Evolutionary conservation across 2,329 filamentous ascomycete species (phyloP).

Genomic region (Talaromyces sp.): DNA sequence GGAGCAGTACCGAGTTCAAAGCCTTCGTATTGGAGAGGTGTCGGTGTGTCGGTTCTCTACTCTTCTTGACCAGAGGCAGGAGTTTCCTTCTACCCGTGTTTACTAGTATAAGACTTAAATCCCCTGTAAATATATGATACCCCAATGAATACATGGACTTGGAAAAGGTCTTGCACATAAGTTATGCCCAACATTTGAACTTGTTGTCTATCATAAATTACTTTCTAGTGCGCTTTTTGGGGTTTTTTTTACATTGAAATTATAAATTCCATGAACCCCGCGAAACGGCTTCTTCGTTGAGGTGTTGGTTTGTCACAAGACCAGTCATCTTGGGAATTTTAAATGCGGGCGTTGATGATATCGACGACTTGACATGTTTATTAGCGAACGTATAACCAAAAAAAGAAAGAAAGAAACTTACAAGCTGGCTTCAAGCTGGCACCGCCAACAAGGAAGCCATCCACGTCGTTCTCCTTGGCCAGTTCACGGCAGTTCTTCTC

Average conservation of each 20-base stretch:
- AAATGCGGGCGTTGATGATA: slow-evolving; percentile 61
- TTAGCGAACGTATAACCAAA: not conserved
- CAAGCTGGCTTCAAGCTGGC: slow-evolving; percentile 95
- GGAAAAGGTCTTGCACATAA: not conserved
- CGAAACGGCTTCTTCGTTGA: not conserved
- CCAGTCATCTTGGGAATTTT: slow-evolving; percentile 15
- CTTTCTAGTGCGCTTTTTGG: not conserved
- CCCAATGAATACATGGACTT: not conserved
- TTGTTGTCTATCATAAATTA: not conserved
- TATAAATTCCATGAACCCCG: not conserved
- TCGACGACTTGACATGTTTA: slow-evolving; percentile 49
- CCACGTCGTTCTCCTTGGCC: slow-evolving; percentile 87
- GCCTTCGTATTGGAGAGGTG: slow-evolving; percentile 35
- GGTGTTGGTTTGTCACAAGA: not conserved
- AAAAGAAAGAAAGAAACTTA: slow-evolving; percentile 41
- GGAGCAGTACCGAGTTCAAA: slow-evolving; percentile 12
- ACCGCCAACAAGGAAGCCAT: slow-evolving; percentile 95
- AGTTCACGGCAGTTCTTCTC: slow-evolving; percentile 98
- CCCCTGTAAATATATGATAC: slow-evolving; percentile 7
- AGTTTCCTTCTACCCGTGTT: not conserved
- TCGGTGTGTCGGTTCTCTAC: slow-evolving; percentile 38
- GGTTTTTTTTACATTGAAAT: not conserved
- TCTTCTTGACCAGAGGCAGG: slow-evolving; percentile 27
- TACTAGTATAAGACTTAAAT: not conserved
- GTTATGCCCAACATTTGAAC: slow-evolving; percentile 1